A percentile compares a stretch with the other conserved stretches of the same genome.
These are phyloP conservation scores for Epichloe sibirici DNA, from an alignment of 2,329 filamentous ascomycete genomes.

Conservation along the genomic window DNA sequence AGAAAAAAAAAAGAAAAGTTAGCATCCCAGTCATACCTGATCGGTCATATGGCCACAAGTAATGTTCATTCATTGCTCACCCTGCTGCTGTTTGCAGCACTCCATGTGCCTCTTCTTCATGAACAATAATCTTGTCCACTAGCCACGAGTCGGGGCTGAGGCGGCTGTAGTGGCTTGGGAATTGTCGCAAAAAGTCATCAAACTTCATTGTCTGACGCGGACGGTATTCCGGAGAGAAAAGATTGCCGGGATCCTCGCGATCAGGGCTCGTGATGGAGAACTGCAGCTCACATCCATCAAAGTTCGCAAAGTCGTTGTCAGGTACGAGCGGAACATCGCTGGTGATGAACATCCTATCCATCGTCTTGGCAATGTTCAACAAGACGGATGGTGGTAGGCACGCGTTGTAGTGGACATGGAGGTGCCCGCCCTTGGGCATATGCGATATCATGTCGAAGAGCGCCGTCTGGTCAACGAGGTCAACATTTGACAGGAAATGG, in stretches of 20 bases:
- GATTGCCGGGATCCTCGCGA: constrained; percentile 26
- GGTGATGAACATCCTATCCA: constrained; percentile 57
- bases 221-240: constrained; percentile 39
- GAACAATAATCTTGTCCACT: constrained; percentile 47
- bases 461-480: constrained; percentile 41
- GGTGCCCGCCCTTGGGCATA: constrained; percentile 60
- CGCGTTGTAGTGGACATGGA: constrained; percentile 72
- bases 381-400: constrained; percentile 51
- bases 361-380: constrained; percentile 39
- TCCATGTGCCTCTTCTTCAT: constrained; percentile 46
- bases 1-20: not conserved
- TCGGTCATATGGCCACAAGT: not conserved
- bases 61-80: constrained; percentile 24
- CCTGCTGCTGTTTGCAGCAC: constrained; percentile 37
- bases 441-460: constrained; percentile 42
- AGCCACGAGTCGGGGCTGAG: constrained; percentile 39
- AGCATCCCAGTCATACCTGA: not conserved
- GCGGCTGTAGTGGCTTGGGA: constrained; percentile 14
- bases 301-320: constrained; percentile 28
- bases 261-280: constrained; percentile 38
- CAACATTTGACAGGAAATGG: constrained; percentile 45
- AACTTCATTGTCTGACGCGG: constrained; percentile 32
- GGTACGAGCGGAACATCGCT: constrained; percentile 38
- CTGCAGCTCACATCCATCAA: constrained; percentile 45
- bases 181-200: constrained; percentile 26